Evolutionary conservation across 257 asterid genomes (phyloP).

Genomic region (Petunia secreta): DNA sequence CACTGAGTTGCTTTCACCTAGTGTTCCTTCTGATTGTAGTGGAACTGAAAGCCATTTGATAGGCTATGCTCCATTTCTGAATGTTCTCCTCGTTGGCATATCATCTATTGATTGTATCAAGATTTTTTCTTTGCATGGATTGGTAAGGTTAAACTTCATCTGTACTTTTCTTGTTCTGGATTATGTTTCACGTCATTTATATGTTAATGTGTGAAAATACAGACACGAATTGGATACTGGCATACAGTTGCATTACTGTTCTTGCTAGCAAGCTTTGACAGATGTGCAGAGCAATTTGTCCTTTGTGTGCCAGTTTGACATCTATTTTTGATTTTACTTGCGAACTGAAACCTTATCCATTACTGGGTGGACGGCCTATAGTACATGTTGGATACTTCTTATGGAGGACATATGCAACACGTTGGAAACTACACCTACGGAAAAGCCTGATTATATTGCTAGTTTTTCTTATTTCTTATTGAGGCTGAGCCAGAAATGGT

Average conservation of each 20-base stretch:
- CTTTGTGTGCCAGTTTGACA: background rate
- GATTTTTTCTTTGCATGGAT: conserved; percentile 91
- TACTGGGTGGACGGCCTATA: background rate
- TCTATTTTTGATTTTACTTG: background rate
- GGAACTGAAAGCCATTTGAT: conserved; percentile 88
- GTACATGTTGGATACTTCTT: background rate
- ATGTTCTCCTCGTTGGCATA: conserved; percentile 84
- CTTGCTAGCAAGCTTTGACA: background rate
- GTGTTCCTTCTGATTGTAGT: conserved; percentile 65
- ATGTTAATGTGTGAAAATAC: conserved; percentile 11
- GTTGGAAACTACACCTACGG: background rate
- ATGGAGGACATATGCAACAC: conserved; percentile 5
- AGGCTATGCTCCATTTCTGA: conserved; percentile 81
- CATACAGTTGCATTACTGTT: conserved; percentile 10
- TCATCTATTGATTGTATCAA: conserved; percentile 74
- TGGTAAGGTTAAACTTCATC: conserved; percentile 71
- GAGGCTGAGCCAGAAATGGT: conserved; percentile 2
- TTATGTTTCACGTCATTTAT: conserved; percentile 23
- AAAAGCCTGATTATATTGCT: background rate
- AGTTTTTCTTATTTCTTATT: background rate
- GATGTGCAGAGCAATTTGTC: conserved; percentile 12
- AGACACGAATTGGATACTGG: conserved; percentile 7
- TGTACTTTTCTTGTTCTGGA: conserved; percentile 20
- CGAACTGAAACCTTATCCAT: background rate
- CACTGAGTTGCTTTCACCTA: conserved; percentile 79